phyloP scores from a whole-genome alignment of 305 asterid species.

The Ilex paraguariensis region DNA sequence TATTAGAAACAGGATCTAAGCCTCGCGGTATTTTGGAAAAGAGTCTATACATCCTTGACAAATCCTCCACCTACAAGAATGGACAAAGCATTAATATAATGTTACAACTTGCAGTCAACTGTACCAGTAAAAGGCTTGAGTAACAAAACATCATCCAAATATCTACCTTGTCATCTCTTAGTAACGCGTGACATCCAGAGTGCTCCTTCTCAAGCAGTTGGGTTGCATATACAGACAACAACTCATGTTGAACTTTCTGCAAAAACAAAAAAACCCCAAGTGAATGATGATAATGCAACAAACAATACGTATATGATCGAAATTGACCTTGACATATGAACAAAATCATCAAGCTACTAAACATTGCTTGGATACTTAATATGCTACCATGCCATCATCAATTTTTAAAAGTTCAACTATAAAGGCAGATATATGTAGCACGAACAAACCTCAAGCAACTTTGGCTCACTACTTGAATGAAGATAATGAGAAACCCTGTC shows the following conservation, averaged over 20 bases:
- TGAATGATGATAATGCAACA: background rate
- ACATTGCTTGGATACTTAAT: background rate
- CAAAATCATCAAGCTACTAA: no score
- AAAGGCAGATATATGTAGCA: conserved; percentile 5
- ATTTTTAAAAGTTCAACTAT: no score
- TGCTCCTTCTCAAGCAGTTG: conserved; percentile 94
- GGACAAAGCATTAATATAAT: conserved; percentile 4
- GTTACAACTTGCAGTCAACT: background rate
- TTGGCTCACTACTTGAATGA: conserved; percentile 64
- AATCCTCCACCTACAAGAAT: conserved; percentile 58
- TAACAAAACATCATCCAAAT: background rate
- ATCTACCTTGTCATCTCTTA: conserved; percentile 88
- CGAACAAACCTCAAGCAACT: conserved; percentile 70
- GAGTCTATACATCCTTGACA: conserved; percentile 93
- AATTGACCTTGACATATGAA: no score
- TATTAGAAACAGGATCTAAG: conserved; percentile 81
- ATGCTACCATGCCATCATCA: no score
- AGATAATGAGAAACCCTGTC: conserved; percentile 73
- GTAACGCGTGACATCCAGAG: conserved; percentile 95
- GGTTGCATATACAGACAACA: conserved; percentile 81
- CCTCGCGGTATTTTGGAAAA: conserved; percentile 89
- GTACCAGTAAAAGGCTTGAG: background rate
- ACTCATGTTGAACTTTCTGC: conserved; percentile 83
- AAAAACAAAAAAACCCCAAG: background rate
- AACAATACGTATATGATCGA: background rate